Evolutionary conservation across 345 rosid species (phyloP), one percentile per base, ranked within the genome.

Genomic region (Mallotus nudiflorus): DNA sequence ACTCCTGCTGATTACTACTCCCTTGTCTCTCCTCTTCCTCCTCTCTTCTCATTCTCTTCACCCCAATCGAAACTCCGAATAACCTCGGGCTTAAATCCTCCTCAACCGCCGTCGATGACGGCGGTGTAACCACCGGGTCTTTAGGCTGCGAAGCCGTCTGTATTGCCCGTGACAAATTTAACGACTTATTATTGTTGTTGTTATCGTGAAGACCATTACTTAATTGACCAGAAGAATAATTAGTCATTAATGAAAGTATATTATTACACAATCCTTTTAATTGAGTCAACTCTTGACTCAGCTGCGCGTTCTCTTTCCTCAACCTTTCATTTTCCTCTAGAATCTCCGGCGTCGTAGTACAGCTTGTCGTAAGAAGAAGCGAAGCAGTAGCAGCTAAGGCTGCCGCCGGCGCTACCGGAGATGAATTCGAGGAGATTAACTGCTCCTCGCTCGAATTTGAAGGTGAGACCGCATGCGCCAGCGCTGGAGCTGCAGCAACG

Each of bases 61-160:
- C 64, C 52, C 98, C 97, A 5, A 94, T 89, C 0, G 92, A 82
- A 16, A 94, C 97, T 50, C 98, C 98, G 58, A 94, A 94, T 71
- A 94, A 64, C 78, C 85, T 85, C 12, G 97, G 96, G 0, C 80
- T 81, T 71, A 81, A 27, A 49, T 75, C 85, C 55, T 72, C 82
- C 31, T 59, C 83, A 50, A 66, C 37, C 49, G 59, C 49, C 69
- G 20, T 22, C 74, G 70, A 50, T 56, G 2, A 69, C 51, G 22
- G 68, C 77, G 10, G 69, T 74, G 48, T 25, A 10, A 27, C 46
- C 8, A 42, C 80, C 63, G 42, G 33, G 8, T 62, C 62, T 27
- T 13, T 66, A 58, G 6, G 72, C 44, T 67, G 48, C 18, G 20
- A 6, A 14, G 14, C 76, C 22, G 24, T 75, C 56, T 76, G 77